Conservation (phyloP, 2,329 filamentous ascomycete species). For the Aspergillus spinulosporus region DNA sequence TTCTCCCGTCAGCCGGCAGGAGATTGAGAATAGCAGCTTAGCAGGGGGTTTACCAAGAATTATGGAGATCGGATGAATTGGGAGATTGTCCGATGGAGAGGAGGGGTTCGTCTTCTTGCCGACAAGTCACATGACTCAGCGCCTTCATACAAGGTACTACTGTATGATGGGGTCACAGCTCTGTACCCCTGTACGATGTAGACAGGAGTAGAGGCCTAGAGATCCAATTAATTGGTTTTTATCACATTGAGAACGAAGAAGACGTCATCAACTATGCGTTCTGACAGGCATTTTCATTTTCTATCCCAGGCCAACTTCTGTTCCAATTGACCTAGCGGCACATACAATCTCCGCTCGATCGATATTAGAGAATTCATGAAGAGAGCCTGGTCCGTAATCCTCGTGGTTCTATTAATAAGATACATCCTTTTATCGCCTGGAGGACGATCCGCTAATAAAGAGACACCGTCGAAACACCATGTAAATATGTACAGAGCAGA, state of each 20-base stretch:
- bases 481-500: background rate
- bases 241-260: too few species aligned
- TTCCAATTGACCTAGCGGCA: too few species aligned
- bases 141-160: background rate
- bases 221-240: too few species aligned
- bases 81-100: constrained; percentile 14
- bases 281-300: too few species aligned
- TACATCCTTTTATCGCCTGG: background rate
- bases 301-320: too few species aligned
- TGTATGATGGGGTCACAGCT: too few species aligned
- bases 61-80: background rate
- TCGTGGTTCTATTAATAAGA: constrained; percentile 1
- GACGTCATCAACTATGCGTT: too few species aligned
- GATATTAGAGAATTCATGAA: background rate
- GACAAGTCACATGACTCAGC: background rate
- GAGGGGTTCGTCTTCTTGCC: background rate
- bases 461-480: background rate
- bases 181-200: too few species aligned
- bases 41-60: background rate
- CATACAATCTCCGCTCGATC: too few species aligned
- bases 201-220: too few species aligned
- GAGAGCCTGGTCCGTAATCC: background rate
- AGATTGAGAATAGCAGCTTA: background rate
- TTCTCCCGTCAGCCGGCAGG: constrained; percentile 4
- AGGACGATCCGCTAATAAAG: background rate